Base-by-base conservation (phyloP, 352 stramenopile species). In the Aphanomyces stellatus region DNA sequence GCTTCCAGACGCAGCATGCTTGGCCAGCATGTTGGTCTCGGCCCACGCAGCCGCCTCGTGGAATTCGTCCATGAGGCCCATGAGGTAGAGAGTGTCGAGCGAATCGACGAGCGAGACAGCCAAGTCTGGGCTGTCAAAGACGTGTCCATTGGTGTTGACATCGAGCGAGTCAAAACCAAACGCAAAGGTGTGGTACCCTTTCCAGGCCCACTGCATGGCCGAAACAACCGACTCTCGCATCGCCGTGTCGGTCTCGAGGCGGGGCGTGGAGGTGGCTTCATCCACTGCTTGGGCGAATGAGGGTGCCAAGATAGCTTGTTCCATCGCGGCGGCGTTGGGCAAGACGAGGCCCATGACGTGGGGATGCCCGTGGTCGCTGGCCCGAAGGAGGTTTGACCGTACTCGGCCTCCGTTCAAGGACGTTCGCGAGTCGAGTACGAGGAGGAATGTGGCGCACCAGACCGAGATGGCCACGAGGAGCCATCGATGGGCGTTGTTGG, bases 181-280 rank as follows among this genome's bases (percentile, higher is more conserved):
- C 13, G 83, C 83, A 53, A 85, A 79, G 8, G 75, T 75, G 34
- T 82, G 76, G 69, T 91, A 91, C 8, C 80, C 83, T 55, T 88
- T 82, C 83, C 83, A 91, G n/a, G 83, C 83, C 83, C 83, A 91
- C 33, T 78, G 69, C 41, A 89, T 69, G 80, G 90, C 90, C 13
- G 76, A 72, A 1, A 68, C 77, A 40, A 90, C 83, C 8, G n/a
- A 13, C 5, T 8, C 42, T 51, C 25, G 42, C 42, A 51, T 51
- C 5, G 8, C 6, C 8, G 42, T 51, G 42, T 51, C 42, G 42
- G n/a, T 51, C 42, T 8, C 8, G 19, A 51, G 42, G n/a, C n/a
- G n/a, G n/a, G n/a, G n/a, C n/a, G n/a, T n/a, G n/a, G n/a, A n/a
- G n/a, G n/a, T n/a, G n/a, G n/a, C n/a, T n/a, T n/a, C n/a, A n/a